A percentile compares a stretch with the other conserved stretches of the same genome.
phyloP scores from a whole-genome alignment of 169 alveolate genomes.

The Cryptosporidium parvum region DNA sequence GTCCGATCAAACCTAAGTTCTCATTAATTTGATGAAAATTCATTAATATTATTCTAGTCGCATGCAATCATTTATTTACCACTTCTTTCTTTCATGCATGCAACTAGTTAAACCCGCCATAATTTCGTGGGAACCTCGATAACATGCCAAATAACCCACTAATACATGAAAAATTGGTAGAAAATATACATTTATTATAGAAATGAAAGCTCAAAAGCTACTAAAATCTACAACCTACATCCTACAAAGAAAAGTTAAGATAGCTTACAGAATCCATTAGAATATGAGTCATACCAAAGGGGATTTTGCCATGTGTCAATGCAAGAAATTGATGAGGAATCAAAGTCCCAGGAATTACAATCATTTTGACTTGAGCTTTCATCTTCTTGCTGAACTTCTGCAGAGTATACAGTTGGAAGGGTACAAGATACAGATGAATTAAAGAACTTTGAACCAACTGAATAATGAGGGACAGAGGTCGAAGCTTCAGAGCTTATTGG shows the following conservation, averaged over 20 bases:
- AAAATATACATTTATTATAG: conserved; percentile 6
- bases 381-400: conserved; percentile 34
- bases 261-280: conserved; percentile 64
- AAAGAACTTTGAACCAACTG: conserved; percentile 47
- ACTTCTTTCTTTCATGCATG: conserved; percentile 26
- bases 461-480: conserved; percentile 13
- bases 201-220: background rate
- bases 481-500: conserved; percentile 45
- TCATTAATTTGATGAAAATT: background rate
- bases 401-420: conserved; percentile 20
- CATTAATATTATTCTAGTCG: background rate
- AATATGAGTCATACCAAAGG: conserved; percentile 63
- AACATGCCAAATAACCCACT: background rate
- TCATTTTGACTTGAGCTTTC: conserved; percentile 59
- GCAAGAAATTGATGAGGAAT: conserved; percentile 48
- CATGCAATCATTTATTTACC: conserved; percentile 4
- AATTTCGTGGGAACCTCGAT: background rate
- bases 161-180: background rate
- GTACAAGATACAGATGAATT: conserved; percentile 21
- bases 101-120: background rate
- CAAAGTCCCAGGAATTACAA: conserved; percentile 73
- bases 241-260: conserved; percentile 8
- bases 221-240: conserved; percentile 20
- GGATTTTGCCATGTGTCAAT: conserved; percentile 73
- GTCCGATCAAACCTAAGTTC: background rate